Conservation (phyloP, 2,329 filamentous ascomycete genomes). For the Ophiostoma fasciatum region DNA sequence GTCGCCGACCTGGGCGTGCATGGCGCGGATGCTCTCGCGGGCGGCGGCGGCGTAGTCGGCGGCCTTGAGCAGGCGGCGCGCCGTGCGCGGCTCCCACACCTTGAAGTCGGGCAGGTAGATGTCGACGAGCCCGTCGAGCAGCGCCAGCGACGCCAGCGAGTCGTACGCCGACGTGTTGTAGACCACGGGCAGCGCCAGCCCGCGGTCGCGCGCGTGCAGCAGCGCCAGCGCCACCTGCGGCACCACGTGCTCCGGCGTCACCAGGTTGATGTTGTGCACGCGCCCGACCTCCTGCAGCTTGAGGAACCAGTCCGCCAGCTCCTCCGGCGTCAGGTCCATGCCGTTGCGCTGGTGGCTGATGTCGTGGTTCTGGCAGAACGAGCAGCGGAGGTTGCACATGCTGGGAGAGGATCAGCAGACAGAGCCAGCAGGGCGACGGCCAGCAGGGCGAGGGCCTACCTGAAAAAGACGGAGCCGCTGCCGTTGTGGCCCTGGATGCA, state of each 20-base stretch:
- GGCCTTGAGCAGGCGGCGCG: conserved; percentile 60
- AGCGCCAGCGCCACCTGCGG: conserved; percentile 69
- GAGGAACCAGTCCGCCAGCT: conserved; percentile 65
- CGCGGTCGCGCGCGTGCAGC: conserved; percentile 54
- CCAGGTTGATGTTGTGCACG: conserved; percentile 81
- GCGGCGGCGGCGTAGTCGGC: conserved; percentile 61
- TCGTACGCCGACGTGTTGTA: conserved; percentile 82
- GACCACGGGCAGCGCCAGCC: conserved; percentile 57
- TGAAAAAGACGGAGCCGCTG: conserved; percentile 71
- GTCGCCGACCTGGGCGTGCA: conserved; percentile 72
- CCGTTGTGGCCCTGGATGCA: conserved; percentile 74
- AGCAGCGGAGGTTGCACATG: conserved; percentile 53
- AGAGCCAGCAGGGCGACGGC: too few species aligned
- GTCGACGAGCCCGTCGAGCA: conserved; percentile 68
- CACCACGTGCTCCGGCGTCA: conserved; percentile 77
- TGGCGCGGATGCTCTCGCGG: conserved; percentile 61
- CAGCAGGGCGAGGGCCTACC: conserved; percentile 37
- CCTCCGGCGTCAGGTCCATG: conserved; percentile 62
- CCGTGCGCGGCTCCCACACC: conserved; percentile 53
- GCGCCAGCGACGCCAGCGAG: conserved; percentile 51
- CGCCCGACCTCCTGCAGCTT: conserved; percentile 67
- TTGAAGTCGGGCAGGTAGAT: conserved; percentile 88
- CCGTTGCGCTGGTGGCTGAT: conserved; percentile 73
- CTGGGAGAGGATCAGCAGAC: too few species aligned
- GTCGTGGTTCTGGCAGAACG: conserved; percentile 71